Base-by-base conservation (phyloP, 2,329 filamentous ascomycete species). In the Botrytis hyacinthi region DNA sequence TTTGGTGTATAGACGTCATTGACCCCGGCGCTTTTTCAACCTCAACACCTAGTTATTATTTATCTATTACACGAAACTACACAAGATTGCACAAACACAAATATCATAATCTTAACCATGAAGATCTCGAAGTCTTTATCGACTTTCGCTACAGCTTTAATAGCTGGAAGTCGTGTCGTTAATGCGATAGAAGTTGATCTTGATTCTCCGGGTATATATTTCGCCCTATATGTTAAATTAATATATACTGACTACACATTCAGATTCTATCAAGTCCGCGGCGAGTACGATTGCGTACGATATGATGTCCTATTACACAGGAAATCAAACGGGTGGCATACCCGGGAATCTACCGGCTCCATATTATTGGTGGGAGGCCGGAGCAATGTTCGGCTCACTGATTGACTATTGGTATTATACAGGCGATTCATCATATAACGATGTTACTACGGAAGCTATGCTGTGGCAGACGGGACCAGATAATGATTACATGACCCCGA, bases 391-490 rank as follows among this genome's bases (percentile, higher is more conserved):
- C 82, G 88, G 88, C 35, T 85, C 91, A 3, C 84, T 96, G 75
- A 86, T 97, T 71, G 92, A 96, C 79, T 96, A 96, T 81, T 97
- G 93, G 92, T 92, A 91, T 80, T 93, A 93, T 80, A 95, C 93
- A 0, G 90, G 90, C 32, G 92, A 95, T 79, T 83, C 86, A 6
- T 86, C 87, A 48, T 96, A 92, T 83, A 94, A 94, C 80, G 84
- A 90, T 26, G 83, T 93, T 60, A 88, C 89, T 26, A 86, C 86
- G 51, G 85, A 92, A 76, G 94, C 88, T 20, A 86, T 97, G 77
- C 85, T 94, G 65, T 90, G 88, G 80, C 94, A 97, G 82, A 89
- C 91, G 71, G 93, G 93, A 71, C 86, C 88, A 3, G 86, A 92
- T 79, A 84, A 89, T 73, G 91, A 95, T 80, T 96, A 92, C 81